Conservation (phyloP, 768 basidiomycete genomes). For the Tremella mesenterica region DNA sequence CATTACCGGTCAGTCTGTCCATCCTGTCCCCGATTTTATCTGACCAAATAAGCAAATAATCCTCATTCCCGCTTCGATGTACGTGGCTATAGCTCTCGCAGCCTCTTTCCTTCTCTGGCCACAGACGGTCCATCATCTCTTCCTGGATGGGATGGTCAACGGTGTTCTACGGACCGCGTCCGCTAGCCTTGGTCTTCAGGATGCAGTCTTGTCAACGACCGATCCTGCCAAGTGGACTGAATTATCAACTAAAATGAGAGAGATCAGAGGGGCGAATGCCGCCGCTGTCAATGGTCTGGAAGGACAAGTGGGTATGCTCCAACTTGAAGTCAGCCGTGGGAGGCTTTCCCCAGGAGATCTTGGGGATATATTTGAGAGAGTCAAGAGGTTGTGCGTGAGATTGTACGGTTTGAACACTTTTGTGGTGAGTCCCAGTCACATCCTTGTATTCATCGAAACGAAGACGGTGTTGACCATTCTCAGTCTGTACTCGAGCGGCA, state of each 20-base stretch:
- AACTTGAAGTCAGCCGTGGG: conserved; percentile 41
- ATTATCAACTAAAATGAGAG: conserved; percentile 19
- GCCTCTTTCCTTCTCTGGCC: conserved; percentile 52
- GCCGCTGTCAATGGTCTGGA: conserved; percentile 23
- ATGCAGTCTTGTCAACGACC: conserved; percentile 22
- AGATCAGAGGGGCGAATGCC: conserved; percentile 21
- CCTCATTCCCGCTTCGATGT: conserved; percentile 49
- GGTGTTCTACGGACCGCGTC: conserved; percentile 33
- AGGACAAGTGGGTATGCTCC: conserved; percentile 30
- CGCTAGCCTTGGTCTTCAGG: conserved; percentile 30
- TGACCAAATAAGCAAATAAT: conserved; percentile 27
- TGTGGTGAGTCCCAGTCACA: conserved; percentile 24
- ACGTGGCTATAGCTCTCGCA: conserved; percentile 51
- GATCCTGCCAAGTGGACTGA: conserved; percentile 27
- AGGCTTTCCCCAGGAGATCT: conserved; percentile 38
- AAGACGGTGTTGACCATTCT: background rate
- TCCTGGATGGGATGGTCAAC: conserved; percentile 28
- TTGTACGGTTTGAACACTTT: conserved; percentile 30
- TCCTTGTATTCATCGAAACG: too few relatives aligned
- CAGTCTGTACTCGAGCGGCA: background rate
- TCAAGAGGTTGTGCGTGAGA: conserved; percentile 28
- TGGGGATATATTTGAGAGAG: conserved; percentile 27
- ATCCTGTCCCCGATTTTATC: conserved; percentile 8
- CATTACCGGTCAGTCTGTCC: conserved; percentile 40
- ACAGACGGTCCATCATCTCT: conserved; percentile 49